Percentiles rank a stretch among this genome's conserved stretches.
phyloP scores from a whole-genome alignment of 345 rosid genomes.

The Trapa bicornis region DNA sequence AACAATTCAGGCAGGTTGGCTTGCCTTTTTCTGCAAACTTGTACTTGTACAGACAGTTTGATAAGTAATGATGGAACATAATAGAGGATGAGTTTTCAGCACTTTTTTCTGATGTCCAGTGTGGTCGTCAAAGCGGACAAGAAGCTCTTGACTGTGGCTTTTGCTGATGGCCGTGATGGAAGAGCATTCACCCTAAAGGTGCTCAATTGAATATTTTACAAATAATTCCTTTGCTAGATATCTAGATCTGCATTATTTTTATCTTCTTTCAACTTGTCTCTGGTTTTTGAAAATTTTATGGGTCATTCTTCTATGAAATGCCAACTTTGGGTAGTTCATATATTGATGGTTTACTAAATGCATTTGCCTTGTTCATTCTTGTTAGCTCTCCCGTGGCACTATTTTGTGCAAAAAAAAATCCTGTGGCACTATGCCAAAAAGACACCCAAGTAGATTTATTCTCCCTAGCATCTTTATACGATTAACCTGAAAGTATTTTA shows the following conservation, averaged over 20 bases:
- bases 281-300: not conserved
- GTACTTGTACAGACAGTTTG: not conserved
- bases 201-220: constrained; percentile 4
- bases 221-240: not conserved
- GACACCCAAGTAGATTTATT: too few relatives aligned
- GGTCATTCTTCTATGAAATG: not conserved
- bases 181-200: constrained; percentile 97
- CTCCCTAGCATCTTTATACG: not conserved
- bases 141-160: constrained; percentile 85
- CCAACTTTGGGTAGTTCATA: not conserved
- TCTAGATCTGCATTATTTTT: not conserved
- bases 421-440: too few relatives aligned
- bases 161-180: constrained; percentile 95
- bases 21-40: constrained; percentile 20
- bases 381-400: not conserved
- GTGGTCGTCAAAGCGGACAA: constrained; percentile 95
- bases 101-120: constrained; percentile 24
- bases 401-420: too few relatives aligned
- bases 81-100: not conserved
- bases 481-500: not conserved
- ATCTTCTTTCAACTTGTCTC: not conserved
- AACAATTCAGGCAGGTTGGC: constrained; percentile 99
- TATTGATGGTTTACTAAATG: not conserved
- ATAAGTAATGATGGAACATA: not conserved
- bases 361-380: not conserved